phyloP scores from a whole-genome alignment of 2,329 filamentous ascomycete species.

The Escovopsis sp. region DNA sequence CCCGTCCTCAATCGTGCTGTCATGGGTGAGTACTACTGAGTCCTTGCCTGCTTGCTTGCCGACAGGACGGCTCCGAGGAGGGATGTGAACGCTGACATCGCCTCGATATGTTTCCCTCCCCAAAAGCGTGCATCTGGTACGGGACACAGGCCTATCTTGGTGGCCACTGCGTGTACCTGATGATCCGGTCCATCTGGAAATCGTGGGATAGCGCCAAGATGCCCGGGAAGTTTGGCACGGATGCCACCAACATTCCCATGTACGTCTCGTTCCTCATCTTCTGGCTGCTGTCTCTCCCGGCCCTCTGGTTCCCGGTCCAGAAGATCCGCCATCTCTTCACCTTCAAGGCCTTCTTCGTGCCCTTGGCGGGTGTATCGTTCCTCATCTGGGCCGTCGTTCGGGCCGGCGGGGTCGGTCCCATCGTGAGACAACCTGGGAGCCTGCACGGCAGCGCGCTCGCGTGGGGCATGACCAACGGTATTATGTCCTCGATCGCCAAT shows the following conservation, averaged over 20 bases:
- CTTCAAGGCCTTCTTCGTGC: slow-evolving; percentile 74
- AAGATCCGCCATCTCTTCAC: slow-evolving; percentile 84
- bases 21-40: slow-evolving; percentile 44
- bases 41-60: too few relatives aligned
- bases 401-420: slow-evolving; percentile 71
- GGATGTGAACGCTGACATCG: not conserved
- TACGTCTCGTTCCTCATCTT: slow-evolving; percentile 80
- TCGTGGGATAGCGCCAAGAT: slow-evolving; percentile 45
- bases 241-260: slow-evolving; percentile 56
- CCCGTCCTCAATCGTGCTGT: slow-evolving; percentile 79
- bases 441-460: slow-evolving; percentile 53
- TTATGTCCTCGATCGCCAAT: slow-evolving; percentile 84
- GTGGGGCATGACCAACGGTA: slow-evolving; percentile 71
- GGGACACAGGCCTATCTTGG: slow-evolving; percentile 79
- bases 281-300: slow-evolving; percentile 66
- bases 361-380: slow-evolving; percentile 68
- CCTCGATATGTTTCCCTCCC: not conserved
- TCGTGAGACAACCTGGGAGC: slow-evolving; percentile 53
- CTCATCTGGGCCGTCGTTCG: slow-evolving; percentile 77
- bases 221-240: slow-evolving; percentile 49
- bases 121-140: slow-evolving; percentile 65
- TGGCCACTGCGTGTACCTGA: slow-evolving; percentile 70
- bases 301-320: slow-evolving; percentile 81
- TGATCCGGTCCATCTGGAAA: slow-evolving; percentile 77
- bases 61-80: not conserved